Evolutionary conservation across 179 eudicot species (phyloP), one percentile per base, ranked within the genome.

Genomic region (Silene coronaria): DNA sequence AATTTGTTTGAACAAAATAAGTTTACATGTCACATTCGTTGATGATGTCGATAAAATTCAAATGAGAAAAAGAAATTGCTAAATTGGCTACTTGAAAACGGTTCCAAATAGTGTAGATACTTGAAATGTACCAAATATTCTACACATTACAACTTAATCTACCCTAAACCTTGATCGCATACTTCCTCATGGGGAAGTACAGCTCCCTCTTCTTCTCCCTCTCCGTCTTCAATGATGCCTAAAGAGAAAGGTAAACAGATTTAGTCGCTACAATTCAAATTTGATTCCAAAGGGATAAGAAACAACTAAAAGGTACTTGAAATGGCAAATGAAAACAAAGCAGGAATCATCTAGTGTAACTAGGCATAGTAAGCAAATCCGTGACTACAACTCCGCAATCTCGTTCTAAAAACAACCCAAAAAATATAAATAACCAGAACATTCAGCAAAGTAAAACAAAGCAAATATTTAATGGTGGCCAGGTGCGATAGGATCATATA

Each of bases 211-310:
- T 89, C 84, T 89, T 87, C 78, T 89, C 80, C 75, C 87, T 85
- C 59, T 87, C 89, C 0, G 93, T 89, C 85, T 87, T 89, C 89
- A 89, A 79, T 4, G 89, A 87, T 11, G 89, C 89, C 93, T 89
- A 69, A n/a, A 12, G 16, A 75, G 34, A 36, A 51, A 11, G 5
- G 46, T 16, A 11, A 11, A 4, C 53, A 38, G 17, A 23, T 24
- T 70, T 69, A 45, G 59, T 12, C 21, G 0, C 0, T 27, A 6
- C 51, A 64, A 62, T 11, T 13, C 1, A 2, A 14, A 28, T 7
- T 11, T 14, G 21, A 63, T 10, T 13, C 67, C 27, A 63, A 28
- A 63, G 42, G 38, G 0, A 1, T 34, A 34, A 34, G 38, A 34
- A 34, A 34, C 7, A 5, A 1, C 38, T n/a, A n/a, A n/a, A n/a